Conservation (phyloP, 78 protist genomes). For the Pigoraptor vietnamica region DNA sequence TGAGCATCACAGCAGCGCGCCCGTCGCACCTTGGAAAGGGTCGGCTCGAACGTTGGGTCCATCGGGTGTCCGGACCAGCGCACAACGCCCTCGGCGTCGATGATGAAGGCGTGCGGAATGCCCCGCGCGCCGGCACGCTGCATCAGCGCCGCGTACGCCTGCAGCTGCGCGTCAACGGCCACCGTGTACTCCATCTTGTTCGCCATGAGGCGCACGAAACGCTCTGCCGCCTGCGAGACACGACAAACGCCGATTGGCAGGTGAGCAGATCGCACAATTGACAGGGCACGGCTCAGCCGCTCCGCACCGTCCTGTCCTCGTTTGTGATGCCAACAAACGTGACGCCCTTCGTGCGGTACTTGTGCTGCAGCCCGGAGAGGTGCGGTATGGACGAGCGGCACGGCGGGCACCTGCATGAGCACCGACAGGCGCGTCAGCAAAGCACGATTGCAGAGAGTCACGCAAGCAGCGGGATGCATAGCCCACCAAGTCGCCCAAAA, state of each 20-base stretch:
- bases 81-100: background rate
- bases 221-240: background rate
- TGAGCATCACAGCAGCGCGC: background rate
- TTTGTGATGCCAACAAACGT: background rate
- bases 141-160: background rate
- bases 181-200: slow-evolving; percentile 1
- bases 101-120: slow-evolving; percentile 6
- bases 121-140: background rate
- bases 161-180: background rate
- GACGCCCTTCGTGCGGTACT: background rate
- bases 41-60: background rate
- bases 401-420: background rate
- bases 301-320: background rate
- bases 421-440: background rate
- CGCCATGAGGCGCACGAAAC: background rate
- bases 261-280: too few species aligned
- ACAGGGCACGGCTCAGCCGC: too few species aligned
- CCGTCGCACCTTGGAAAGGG: background rate
- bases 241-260: too few species aligned
- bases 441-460: too few species aligned
- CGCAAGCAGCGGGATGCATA: too few species aligned
- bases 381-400: slow-evolving; percentile 1
- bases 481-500: slow-evolving; percentile 11
- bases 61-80: background rate
- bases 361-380: background rate